Evolutionary conservation across 2,329 filamentous ascomycete genomes (phyloP), one percentile per base, ranked within the genome.

Genomic region (Diaporthe sp.): DNA sequence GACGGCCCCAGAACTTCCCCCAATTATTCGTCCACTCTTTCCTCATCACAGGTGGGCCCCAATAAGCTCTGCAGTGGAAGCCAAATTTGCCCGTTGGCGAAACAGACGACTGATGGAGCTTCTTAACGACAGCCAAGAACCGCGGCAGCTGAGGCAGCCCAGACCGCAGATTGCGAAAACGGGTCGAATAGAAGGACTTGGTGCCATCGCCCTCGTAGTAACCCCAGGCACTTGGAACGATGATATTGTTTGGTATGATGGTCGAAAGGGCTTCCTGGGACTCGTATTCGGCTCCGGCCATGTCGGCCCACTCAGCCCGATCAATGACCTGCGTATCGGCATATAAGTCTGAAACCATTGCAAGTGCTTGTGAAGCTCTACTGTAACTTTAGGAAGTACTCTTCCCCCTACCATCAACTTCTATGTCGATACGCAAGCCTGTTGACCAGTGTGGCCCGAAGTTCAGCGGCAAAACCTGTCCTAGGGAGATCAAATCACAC

Each of bases 11-110:
- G 75, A 83, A 85, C 0, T 63, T 75, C 51, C 84, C 80, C 84
- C 85, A 86, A 37, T 77, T 83, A 12, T 82, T 79, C 25, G 82
- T 78, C 83, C 83, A 85, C 1, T 78, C 7, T 79, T 78, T 8
- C 70, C 53, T 73, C 81, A 79, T 1, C 80, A 79, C 4, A 82
- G 77, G 22, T 79, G 79, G 17, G 81, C 83, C 66, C 9, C 79
- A 78, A 47, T 79, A 84, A 1, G 83, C 84, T 12, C 78, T 79
- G 6, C 82, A 51, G 19, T 80, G 79, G 53, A 84, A 85, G 12
- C 83, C 82, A 59, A 85, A 85, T 71, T 61, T 71, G 5, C 69
- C 69, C 9, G 55, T 61, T 10, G 69, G 69, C 8, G 69, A 71
- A 3, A 37, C 32, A 19, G 69, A 71, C 10, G 39, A 22, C 22